phyloP scores from a whole-genome alignment of 495 filamentous ascomycete species.

The Pseudomonodictys pantanalensis region DNA sequence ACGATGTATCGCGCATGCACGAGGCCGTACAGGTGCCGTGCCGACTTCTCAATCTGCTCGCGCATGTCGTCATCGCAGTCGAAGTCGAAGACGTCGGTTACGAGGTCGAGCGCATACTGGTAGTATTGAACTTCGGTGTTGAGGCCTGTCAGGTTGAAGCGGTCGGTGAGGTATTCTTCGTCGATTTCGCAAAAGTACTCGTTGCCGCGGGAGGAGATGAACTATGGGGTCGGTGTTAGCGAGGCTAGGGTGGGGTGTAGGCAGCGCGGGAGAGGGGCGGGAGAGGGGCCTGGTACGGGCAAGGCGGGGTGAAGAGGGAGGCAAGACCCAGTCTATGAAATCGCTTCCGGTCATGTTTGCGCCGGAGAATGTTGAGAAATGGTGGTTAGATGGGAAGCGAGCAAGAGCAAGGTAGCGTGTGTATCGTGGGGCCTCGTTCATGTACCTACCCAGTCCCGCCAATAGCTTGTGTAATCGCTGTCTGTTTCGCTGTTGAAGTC shows the following conservation, averaged over 20 bases:
- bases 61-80: conserved; percentile 98
- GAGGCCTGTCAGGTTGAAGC: conserved; percentile 96
- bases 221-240: conserved; percentile 50
- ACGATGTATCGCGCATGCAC: conserved; percentile 98
- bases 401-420: too few species aligned
- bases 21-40: conserved; percentile 90
- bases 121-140: conserved; percentile 98
- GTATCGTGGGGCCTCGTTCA: too few species aligned
- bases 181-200: conserved; percentile 99
- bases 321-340: too few species aligned
- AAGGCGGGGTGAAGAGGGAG: too few species aligned
- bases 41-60: conserved; percentile 96
- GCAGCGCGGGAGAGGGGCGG: too few species aligned
- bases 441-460: conserved; percentile 92
- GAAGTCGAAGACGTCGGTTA: conserved; percentile 99
- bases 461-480: conserved; percentile 98
- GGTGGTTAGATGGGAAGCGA: background rate
- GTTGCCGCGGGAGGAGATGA: conserved; percentile 95
- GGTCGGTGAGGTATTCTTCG: conserved; percentile 96
- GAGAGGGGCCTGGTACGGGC: too few species aligned
- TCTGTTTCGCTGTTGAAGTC: conserved; percentile 97
- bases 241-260: too few species aligned
- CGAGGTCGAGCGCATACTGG: conserved; percentile 96
- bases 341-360: background rate
- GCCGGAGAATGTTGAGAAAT: background rate